These are phyloP conservation scores for Didymella pomorum DNA, from an alignment of 2,329 filamentous ascomycete genomes.

Conservation along the genomic window DNA sequence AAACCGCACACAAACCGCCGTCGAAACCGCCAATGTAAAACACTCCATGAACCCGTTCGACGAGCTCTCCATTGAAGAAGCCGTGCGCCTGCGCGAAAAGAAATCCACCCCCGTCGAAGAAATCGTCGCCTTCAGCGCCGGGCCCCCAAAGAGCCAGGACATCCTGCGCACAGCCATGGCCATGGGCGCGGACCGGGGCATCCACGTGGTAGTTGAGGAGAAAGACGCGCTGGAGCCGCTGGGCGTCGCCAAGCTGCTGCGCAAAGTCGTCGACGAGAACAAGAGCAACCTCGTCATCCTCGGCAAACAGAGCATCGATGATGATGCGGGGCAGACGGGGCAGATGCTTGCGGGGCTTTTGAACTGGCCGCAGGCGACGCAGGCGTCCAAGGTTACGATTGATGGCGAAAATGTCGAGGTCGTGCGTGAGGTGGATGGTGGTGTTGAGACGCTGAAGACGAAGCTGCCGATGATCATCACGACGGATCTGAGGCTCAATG, in stretches of 20 bases:
- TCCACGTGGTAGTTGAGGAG: slow-evolving; percentile 72
- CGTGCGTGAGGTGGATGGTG: slow-evolving; percentile 92
- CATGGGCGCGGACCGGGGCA: slow-evolving; percentile 92
- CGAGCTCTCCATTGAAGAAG: slow-evolving; percentile 96
- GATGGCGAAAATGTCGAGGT: slow-evolving; percentile 76
- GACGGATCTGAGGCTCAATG: slow-evolving; percentile 91
- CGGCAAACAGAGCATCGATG: slow-evolving; percentile 98
- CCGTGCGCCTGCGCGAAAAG: slow-evolving; percentile 91
- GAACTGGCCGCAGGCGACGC: slow-evolving; percentile 93
- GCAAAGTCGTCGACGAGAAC: slow-evolving; percentile 80
- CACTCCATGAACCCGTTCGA: slow-evolving; percentile 99
- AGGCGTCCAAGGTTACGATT: slow-evolving; percentile 85
- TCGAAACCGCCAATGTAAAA: slow-evolving; percentile 93
- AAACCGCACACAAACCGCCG: slow-evolving; percentile 78
- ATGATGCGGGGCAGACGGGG: slow-evolving; percentile 93
- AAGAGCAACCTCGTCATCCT: slow-evolving; percentile 90
- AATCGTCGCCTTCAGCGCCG: slow-evolving; percentile 88
- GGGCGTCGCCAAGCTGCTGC: slow-evolving; percentile 87
- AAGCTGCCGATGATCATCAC: slow-evolving; percentile 94
- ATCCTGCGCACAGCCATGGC: slow-evolving; percentile 96
- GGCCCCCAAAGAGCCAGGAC: slow-evolving; percentile 86
- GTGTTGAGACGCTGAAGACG: slow-evolving; percentile 85
- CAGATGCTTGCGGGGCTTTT: slow-evolving; percentile 96
- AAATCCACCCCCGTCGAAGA: slow-evolving; percentile 72
- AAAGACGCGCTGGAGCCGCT: slow-evolving; percentile 86